Evolutionary conservation across 1,284 basidiomycete species (phyloP).

Genomic region (Sparassis latifolia): DNA sequence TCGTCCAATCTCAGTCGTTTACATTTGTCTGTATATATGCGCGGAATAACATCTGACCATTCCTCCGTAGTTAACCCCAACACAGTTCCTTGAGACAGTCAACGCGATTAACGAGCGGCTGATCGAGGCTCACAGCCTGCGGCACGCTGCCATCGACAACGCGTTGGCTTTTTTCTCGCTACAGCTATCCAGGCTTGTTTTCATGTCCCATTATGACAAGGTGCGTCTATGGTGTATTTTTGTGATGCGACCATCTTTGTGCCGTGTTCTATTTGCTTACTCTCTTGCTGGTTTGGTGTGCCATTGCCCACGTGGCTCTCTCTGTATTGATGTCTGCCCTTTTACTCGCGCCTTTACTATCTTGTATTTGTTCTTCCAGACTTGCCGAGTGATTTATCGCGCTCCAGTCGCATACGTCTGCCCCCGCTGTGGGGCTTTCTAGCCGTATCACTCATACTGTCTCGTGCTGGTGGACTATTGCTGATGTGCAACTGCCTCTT

Average conservation of each 20-base stretch:
- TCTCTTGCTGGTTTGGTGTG: too few relatives aligned
- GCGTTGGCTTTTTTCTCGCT: constrained; percentile 64
- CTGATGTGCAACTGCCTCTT: neutral
- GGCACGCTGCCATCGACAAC: constrained; percentile 61
- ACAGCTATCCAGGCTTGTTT: constrained; percentile 61
- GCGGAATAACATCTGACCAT: constrained; percentile 1
- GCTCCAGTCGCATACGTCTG: neutral
- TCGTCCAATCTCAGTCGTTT: neutral
- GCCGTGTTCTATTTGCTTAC: too few relatives aligned
- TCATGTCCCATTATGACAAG: constrained; percentile 69
- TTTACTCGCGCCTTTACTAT: too few relatives aligned
- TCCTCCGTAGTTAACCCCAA: constrained; percentile 61
- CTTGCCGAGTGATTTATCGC: neutral
- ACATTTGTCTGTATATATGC: neutral
- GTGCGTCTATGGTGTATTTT: constrained; percentile 32
- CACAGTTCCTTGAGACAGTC: constrained; percentile 79
- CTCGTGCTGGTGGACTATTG: neutral
- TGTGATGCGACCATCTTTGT: neutral
- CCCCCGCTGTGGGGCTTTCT: too few relatives aligned
- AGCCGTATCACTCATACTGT: too few relatives aligned
- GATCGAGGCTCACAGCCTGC: constrained; percentile 70
- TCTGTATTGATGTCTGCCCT: neutral
- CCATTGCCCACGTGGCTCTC: neutral
- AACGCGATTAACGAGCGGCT: constrained; percentile 78
- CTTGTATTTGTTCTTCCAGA: too few relatives aligned